These are phyloP conservation scores for Rubroboletus pulcherrimus DNA, from an alignment of 768 basidiomycete genomes.

Conservation along the genomic window DNA sequence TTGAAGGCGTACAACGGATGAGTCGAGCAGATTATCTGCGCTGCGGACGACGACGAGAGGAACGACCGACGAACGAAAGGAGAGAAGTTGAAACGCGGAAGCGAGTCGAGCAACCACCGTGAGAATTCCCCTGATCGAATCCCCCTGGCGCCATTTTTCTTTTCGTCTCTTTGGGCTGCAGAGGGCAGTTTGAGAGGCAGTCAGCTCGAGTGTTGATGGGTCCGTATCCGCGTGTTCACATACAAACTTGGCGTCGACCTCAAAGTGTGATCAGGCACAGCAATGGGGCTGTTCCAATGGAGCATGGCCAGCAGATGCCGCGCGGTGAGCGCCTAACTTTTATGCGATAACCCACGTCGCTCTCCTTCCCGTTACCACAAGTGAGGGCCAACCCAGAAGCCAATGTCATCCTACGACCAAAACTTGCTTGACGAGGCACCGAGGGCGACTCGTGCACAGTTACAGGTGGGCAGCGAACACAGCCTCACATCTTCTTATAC, in stretches of 20 bases:
- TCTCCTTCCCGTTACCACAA: background rate
- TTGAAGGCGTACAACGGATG: background rate
- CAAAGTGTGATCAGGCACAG: constrained; percentile 18
- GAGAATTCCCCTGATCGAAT: constrained; percentile 10
- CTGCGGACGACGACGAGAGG: background rate
- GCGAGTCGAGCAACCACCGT: constrained; percentile 1
- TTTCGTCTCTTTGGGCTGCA: background rate
- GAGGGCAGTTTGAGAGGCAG: background rate
- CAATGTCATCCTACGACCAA: constrained; percentile 39
- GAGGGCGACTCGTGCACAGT: constrained; percentile 39
- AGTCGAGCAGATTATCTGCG: background rate
- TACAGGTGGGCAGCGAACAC: constrained; percentile 38
- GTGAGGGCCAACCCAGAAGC: background rate
- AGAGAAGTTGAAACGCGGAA: background rate
- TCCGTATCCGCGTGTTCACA: background rate
- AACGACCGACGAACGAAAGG: background rate
- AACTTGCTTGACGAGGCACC: constrained; percentile 39
- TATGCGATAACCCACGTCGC: constrained; percentile 2
- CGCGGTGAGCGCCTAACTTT: constrained; percentile 17
- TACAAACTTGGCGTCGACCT: background rate
- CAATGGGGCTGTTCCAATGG: constrained; percentile 22
- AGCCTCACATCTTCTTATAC: background rate
- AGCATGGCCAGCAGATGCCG: background rate
- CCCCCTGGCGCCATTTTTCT: background rate
- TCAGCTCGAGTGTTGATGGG: background rate